Percentiles rank a stretch among this genome's conserved stretches.
Conservation (phyloP, 768 basidiomycete genomes). For the Tricholoma sp. region DNA sequence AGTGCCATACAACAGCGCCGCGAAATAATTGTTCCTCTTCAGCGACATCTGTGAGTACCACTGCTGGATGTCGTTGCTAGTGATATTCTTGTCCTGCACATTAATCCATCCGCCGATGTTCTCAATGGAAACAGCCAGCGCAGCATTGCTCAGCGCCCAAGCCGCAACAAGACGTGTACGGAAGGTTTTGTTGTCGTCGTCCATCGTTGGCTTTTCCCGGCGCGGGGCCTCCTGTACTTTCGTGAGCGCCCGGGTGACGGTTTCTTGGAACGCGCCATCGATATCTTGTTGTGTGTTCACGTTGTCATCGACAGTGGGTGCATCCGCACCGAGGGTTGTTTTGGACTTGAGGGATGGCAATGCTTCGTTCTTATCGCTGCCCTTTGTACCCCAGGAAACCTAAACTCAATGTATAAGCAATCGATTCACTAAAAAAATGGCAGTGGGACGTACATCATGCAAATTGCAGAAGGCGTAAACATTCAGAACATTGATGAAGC, state of each 20-base stretch:
- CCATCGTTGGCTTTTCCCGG: slow-evolving; percentile 64
- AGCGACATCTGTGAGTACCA: slow-evolving; percentile 24
- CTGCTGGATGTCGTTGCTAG: slow-evolving; percentile 24
- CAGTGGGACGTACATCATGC: slow-evolving; percentile 57
- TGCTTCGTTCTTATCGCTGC: slow-evolving; percentile 79
- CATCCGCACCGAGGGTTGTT: slow-evolving; percentile 58
- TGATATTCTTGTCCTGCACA: slow-evolving; percentile 29
- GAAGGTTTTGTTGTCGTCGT: slow-evolving; percentile 81
- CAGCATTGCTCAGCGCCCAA: slow-evolving; percentile 67
- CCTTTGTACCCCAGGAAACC: slow-evolving; percentile 94
- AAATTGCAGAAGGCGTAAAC: slow-evolving; percentile 97
- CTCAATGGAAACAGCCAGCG: slow-evolving; percentile 52
- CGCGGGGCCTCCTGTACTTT: slow-evolving; percentile 45
- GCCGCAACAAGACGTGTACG: slow-evolving; percentile 70
- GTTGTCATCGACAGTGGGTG: slow-evolving; percentile 70
- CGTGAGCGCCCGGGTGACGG: slow-evolving; percentile 70
- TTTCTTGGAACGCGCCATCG: slow-evolving; percentile 77
- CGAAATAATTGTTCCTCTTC: slow-evolving; percentile 55
- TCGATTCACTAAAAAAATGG: background rate
- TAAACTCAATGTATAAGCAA: slow-evolving; percentile 17
- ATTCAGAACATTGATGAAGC: slow-evolving; percentile 92
- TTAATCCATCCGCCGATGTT: slow-evolving; percentile 44
- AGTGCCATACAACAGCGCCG: slow-evolving; percentile 57
- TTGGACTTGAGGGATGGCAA: slow-evolving; percentile 60
- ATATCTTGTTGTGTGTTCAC: slow-evolving; percentile 72